phyloP scores from a whole-genome alignment of 2,329 filamentous ascomycete species.

The Apiospora koreana region DNA sequence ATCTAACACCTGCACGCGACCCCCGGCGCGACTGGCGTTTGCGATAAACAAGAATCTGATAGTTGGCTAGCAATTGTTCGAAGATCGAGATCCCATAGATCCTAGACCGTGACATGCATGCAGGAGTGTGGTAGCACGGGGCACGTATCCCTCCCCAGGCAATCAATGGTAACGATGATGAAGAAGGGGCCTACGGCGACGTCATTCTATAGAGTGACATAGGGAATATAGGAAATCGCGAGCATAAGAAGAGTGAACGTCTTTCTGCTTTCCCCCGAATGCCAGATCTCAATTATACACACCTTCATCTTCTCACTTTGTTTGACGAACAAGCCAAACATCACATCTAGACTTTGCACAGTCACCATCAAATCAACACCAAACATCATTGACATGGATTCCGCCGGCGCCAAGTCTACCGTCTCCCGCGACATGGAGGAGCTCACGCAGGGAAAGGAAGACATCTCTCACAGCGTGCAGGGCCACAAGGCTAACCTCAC shows the following conservation, averaged over 20 bases:
- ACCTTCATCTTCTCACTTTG: not conserved
- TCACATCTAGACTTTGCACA: not conserved
- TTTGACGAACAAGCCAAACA: not conserved
- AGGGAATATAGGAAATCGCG: not conserved
- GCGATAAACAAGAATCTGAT: not conserved
- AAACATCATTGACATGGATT: slow-evolving; percentile 30
- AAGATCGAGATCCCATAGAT: slow-evolving; percentile 4
- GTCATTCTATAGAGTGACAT: not conserved
- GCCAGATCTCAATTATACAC: not conserved
- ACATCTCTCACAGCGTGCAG: slow-evolving; percentile 25
- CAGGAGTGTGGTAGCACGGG: not conserved
- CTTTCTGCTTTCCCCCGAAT: not conserved
- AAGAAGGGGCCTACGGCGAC: not conserved
- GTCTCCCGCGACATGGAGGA: slow-evolving; percentile 45
- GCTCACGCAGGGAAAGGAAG: slow-evolving; percentile 33
- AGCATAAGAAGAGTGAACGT: not conserved
- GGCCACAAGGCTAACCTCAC: slow-evolving; percentile 50
- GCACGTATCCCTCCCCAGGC: not conserved
- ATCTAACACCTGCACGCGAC: not conserved
- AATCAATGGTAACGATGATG: not conserved
- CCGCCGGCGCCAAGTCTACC: slow-evolving; percentile 39
- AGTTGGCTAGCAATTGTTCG: not conserved
- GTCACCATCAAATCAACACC: not conserved
- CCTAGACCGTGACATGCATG: not conserved
- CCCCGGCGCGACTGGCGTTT: not conserved